A percentile compares a stretch with the other conserved stretches of the same genome.
Conservation (phyloP, 805 yeast genomes). For the Dipodascus albidus region DNA sequence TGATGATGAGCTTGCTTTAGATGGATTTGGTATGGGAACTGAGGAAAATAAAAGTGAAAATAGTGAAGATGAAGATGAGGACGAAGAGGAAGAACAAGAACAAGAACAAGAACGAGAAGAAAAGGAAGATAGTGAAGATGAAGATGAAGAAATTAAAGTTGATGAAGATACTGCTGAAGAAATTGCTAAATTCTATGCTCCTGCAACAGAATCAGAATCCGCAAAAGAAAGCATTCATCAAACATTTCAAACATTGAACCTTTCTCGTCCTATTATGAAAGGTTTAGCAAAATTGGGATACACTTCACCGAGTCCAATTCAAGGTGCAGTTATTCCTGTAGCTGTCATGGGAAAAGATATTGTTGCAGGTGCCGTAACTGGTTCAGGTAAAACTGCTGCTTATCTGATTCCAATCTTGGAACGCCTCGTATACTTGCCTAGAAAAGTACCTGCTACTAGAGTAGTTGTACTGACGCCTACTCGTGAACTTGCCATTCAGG, state of each 20-base stretch:
- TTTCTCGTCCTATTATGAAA: constrained; percentile 84
- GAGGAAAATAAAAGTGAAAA: constrained; percentile 14
- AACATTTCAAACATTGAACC: constrained; percentile 62
- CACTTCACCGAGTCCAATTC: constrained; percentile 86
- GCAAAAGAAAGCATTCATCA: constrained; percentile 43
- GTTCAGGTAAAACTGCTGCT: constrained; percentile 99
- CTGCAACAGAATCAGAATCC: constrained; percentile 40
- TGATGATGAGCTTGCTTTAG: constrained; percentile 31
- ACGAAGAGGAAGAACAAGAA: constrained; percentile 25
- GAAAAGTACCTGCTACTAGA: constrained; percentile 75
- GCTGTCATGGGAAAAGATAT: constrained; percentile 90
- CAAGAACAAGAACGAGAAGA: constrained; percentile 25
- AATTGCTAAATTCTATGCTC: constrained; percentile 68
- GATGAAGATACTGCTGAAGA: constrained; percentile 68
- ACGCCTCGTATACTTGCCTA: constrained; percentile 79
- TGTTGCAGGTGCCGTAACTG: constrained; percentile 98
- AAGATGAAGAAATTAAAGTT: constrained; percentile 22
- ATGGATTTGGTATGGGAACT: constrained; percentile 29
- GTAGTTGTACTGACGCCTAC: constrained; percentile 91
- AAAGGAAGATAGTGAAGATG: constrained; percentile 13
- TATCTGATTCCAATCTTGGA: constrained; percentile 93
- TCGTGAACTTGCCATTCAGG: constrained; percentile 96
- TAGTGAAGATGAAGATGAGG: constrained; percentile 21
- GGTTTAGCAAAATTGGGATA: constrained; percentile 77
- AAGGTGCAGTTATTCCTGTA: constrained; percentile 84